Evolutionary conservation across 1,139 yeast species (phyloP), one percentile per base, ranked within the genome.

Genomic region (Pichiaceae sp.): DNA sequence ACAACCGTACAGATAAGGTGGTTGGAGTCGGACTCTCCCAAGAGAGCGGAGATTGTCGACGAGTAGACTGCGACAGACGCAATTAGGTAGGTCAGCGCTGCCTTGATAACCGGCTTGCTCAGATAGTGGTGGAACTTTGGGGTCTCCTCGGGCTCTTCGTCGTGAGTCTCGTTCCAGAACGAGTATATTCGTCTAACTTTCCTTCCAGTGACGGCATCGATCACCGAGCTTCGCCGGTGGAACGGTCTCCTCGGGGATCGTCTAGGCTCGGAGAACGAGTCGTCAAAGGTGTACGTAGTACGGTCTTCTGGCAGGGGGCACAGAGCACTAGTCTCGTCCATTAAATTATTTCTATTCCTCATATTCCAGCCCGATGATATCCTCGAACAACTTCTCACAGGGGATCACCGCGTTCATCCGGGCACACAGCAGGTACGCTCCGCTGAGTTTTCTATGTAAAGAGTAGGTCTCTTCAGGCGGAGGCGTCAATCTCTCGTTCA

Each of bases 381-480:
- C 87, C 43, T 72, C 66, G 55, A 91, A 91, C 38, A 91, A 63
- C 50, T 78, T 67, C 43, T 79, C 78, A 55, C 96, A 82, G 9
- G 91, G 94, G 26, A 91, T 93, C 17, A 72, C 67, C 3, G 97
- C 96, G 32, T 76, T 67, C 60, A 91, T 68, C 52, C 87, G 74
- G 4, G 97, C 84, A 63, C 98, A 91, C 39, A 91, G 68, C 46
- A 91, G 66, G 54, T 84, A 93, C 1, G 93, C 95, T 9, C 99
- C 98, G 56, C 95, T 83, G 54, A 91, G 76, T 54, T 93, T 91
- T 52, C 99, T 72, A 59, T 91, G 98, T 50, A 93, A 67, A 7
- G 95, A 84, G 57, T 91, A 91, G 0, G 98, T 91, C 58, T 91
- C 98, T 56, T 91, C 97, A 3, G 99, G 99, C 4, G 98, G 99